A percentile compares a stretch with the other conserved stretches of the same genome.
Evolutionary conservation across 2,329 filamentous ascomycete species (phyloP).

Genomic region (Colletotrichum camelliae): DNA sequence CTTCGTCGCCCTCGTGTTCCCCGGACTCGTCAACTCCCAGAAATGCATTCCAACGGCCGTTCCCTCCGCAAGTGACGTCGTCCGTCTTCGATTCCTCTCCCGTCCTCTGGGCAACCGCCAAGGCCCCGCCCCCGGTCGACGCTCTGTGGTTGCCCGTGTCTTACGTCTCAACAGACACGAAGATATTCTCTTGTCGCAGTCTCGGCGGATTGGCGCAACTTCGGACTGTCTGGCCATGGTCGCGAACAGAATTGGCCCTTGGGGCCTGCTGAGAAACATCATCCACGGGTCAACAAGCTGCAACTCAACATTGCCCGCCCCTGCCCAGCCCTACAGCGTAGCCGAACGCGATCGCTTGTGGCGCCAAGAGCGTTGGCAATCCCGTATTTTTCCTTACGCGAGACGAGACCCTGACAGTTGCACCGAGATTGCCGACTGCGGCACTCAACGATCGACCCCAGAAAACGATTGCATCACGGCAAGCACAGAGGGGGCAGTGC

Average conservation of each 20-base stretch:
- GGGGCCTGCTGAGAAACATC: neutral
- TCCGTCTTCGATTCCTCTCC: neutral
- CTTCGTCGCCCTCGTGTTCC: neutral
- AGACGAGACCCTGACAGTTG: neutral
- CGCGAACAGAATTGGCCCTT: neutral
- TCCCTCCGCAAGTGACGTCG: neutral
- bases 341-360: neutral
- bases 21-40: neutral
- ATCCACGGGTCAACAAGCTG: neutral
- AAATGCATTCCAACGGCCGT: neutral
- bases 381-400: neutral
- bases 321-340: neutral
- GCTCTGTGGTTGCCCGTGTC: neutral
- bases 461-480: neutral
- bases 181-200: neutral
- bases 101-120: neutral
- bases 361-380: constrained; percentile 1
- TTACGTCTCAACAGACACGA: neutral
- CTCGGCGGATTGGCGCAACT: constrained; percentile 4
- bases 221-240: neutral
- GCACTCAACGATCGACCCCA: neutral
- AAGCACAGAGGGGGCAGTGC: neutral
- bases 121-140: neutral
- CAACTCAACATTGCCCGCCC: neutral
- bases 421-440: neutral